A percentile compares a stretch with the other conserved stretches of the same genome.
Conservation (phyloP, 139 green algal genomes). For the Auxenochlorella protothecoides region DNA sequence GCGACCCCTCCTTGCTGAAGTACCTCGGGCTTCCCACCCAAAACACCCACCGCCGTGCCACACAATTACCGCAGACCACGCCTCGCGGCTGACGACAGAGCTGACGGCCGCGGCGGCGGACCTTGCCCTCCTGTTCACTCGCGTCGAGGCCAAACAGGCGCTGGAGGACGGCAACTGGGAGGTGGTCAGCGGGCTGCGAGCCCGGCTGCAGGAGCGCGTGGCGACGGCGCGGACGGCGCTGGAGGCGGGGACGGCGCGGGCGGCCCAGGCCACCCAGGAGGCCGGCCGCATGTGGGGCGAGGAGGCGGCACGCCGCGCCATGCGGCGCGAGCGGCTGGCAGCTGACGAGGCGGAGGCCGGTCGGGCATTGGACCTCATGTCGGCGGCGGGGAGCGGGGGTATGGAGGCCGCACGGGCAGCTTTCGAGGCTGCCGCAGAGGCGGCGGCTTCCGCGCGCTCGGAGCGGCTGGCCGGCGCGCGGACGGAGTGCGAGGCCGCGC, state of each 20-base stretch:
- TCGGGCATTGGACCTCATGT: too few relatives aligned
- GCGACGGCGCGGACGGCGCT: constrained; percentile 25
- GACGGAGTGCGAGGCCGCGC: constrained; percentile 5
- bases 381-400: too few relatives aligned
- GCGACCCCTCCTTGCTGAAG: too few relatives aligned
- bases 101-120: constrained; percentile 18
- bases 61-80: constrained; percentile 12
- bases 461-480: constrained; percentile 10
- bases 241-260: neutral
- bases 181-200: constrained; percentile 1
- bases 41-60: too few relatives aligned
- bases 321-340: too few relatives aligned
- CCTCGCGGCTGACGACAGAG: constrained; percentile 11
- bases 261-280: too few relatives aligned
- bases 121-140: constrained; percentile 14
- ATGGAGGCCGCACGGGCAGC: constrained; percentile 14
- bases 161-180: constrained; percentile 29
- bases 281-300: too few relatives aligned
- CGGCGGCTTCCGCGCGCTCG: constrained; percentile 5
- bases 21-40: too few relatives aligned
- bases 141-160: constrained; percentile 22
- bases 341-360: too few relatives aligned
- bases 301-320: too few relatives aligned
- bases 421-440: neutral
- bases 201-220: constrained; percentile 4